Base-by-base conservation (phyloP, 148 eudicot genomes). In the Cornus controversa region DNA sequence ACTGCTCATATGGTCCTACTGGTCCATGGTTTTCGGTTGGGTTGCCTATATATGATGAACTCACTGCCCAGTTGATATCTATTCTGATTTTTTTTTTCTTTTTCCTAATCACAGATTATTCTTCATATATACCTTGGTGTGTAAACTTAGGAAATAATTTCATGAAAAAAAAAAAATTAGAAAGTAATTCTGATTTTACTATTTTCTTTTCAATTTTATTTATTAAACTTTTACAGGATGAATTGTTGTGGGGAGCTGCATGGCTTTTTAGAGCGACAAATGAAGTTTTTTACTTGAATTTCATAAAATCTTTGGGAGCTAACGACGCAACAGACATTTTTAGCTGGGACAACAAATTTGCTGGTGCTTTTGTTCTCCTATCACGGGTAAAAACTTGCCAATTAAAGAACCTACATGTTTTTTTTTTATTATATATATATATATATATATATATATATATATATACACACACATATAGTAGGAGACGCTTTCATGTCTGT, bases 331-430 rank as follows among this genome's bases (percentile, higher is more conserved):
- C 95, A 8, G 97, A 96, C 62, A 81, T 86, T 69, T 96, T 96
- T 74, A 93, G 98, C 62, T 96, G 99, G 99, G 99, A 96, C 73
- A 88, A 96, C 81, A 96, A 96, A 77, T 85, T 79, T 66, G 99
- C 98, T 0, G 99, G 99, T 58, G 98, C 99, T 23, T 80, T 84
- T 6, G 95, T 96, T n/a, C 95, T 96, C 58, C 87, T 96, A 66
- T 87, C 99, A 9, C 86, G 95, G 90, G 98, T 93, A 79, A 36
- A 64, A 75, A 40, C 2, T 74, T 40, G 34, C 1, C 45, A 3
- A 40, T 40, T 40, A 40, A 40, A 40, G 45, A 6, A 28, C 0
- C 20, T 0, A 20, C 0, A 1, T 4, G 13, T 9, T 31, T 8
- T 0, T 6, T 16, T 6, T 34, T 36, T 31, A 42, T 36, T 42